Base-by-base conservation (phyloP, 495 filamentous ascomycete genomes). In the Trichoderma erinaceum region DNA sequence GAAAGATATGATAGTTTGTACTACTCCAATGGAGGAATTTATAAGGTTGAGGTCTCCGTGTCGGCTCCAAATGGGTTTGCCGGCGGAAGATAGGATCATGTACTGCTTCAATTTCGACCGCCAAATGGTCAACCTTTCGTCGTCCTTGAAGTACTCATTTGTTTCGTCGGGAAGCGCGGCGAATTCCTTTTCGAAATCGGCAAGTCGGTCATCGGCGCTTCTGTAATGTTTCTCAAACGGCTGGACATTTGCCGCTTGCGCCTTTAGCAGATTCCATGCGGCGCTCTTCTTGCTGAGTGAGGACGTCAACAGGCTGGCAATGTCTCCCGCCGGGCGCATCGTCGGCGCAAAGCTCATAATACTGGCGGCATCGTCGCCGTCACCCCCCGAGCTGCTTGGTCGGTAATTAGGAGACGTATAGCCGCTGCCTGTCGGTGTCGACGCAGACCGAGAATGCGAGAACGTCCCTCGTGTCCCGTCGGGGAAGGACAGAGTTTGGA, bases 1-100 rank as follows among this genome's bases (percentile, higher is more conserved):
- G 79, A 97, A 98, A 4, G 96, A 97, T 66, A 99, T 96, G 73
- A 98, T 94, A 64, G 96, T 97, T 71, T 98, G 96, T 10, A 97
- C 89, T 18, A 97, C 88, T n/a, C 96, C 96, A 78, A 97, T 93
- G 73, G 94, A 97, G 44, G 89, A 88, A 64, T 92, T 97, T 71
- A 97, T 89, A 44, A 98, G 79, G 23, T 88, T 87, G 69, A 96
- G 85, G 69, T 97, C 92, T 29, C 96, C 96, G 75, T 99, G 92
- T 67, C 96, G 84, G 68, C 92, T 97, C 77, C 92, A 99, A 46
- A 99, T 94, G 5, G 96, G 96, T 75, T 99, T 99, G n/a, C 96
- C 96, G 41, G 96, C 95, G 13, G 92, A 92, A 2, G 96, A 97
- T 0, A 99, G 81, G 72, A 99, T 96, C 71, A 99, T 82, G 74